Conservation (phyloP, 2,329 filamentous ascomycete genomes). For the Sclerotinia nivalis region DNA sequence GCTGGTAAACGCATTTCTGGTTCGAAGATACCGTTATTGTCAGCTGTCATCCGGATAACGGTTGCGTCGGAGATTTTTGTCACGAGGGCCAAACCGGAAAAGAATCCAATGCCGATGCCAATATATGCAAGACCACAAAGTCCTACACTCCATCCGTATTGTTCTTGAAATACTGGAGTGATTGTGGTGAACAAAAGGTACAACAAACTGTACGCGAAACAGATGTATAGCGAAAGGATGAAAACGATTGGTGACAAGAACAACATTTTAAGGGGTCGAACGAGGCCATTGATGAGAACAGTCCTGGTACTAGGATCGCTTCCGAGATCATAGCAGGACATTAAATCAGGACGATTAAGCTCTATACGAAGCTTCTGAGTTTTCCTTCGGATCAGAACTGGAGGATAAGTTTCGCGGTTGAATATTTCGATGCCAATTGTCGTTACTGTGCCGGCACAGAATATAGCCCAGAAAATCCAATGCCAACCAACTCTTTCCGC, state of each 20-base stretch:
- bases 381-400: constrained; percentile 52
- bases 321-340: constrained; percentile 45
- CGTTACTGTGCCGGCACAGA: constrained; percentile 46
- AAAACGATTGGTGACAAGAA: constrained; percentile 43
- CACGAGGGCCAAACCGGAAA: constrained; percentile 45
- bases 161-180: constrained; percentile 49
- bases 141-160: constrained; percentile 45
- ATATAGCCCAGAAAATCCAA: constrained; percentile 47
- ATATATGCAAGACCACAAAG: constrained; percentile 47
- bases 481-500: constrained; percentile 52
- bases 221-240: constrained; percentile 76
- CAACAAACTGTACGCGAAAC: constrained; percentile 55
- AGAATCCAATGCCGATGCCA: constrained; percentile 46
- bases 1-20: constrained; percentile 48
- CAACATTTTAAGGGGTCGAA: constrained; percentile 50
- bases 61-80: constrained; percentile 46
- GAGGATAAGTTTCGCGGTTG: constrained; percentile 49
- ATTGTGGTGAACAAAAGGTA: constrained; percentile 55
- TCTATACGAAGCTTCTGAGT: constrained; percentile 44
- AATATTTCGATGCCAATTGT: constrained; percentile 43
- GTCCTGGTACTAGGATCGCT: neutral
- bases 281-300: constrained; percentile 25
- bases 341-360: constrained; percentile 46
- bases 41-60: constrained; percentile 48
- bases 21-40: constrained; percentile 41